Evolutionary conservation across 176 grass and related monocot species (phyloP).

Genomic region (Guadua angustifolia): DNA sequence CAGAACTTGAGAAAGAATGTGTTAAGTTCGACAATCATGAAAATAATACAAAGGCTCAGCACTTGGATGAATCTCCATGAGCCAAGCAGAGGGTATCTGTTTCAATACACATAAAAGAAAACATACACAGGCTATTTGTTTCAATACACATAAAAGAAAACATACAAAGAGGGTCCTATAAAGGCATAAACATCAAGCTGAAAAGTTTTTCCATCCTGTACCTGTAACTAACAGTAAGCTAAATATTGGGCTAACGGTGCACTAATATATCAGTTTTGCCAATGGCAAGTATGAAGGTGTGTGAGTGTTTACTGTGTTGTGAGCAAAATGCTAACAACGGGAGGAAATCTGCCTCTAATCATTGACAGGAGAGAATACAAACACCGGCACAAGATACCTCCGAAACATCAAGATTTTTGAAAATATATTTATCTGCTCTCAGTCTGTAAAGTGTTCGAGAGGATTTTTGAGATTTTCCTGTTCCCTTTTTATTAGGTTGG

Average conservation of each 20-base stretch:
- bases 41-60: constrained; percentile 79
- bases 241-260: not conserved
- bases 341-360: too few relatives aligned
- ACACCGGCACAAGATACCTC: too few relatives aligned
- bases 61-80: constrained; percentile 98
- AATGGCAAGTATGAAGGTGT: not conserved
- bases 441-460: too few relatives aligned
- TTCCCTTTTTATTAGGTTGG: too few relatives aligned
- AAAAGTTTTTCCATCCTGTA: constrained; percentile 1
- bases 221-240: not conserved
- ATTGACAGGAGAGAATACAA: too few relatives aligned
- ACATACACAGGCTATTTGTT: too few relatives aligned
- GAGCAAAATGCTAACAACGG: not conserved
- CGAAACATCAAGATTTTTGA: too few relatives aligned
- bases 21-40: constrained; percentile 95
- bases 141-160: too few relatives aligned
- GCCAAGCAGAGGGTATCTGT: constrained; percentile 67
- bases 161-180: not conserved
- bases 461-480: too few relatives aligned
- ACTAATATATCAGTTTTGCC: not conserved
- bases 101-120: too few relatives aligned
- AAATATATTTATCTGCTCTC: too few relatives aligned
- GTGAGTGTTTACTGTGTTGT: not conserved
- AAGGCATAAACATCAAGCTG: not conserved
- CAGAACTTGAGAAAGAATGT: constrained; percentile 99